phyloP scores from a whole-genome alignment of 352 stramenopile genomes.

The Pythium vanterpoolii region DNA sequence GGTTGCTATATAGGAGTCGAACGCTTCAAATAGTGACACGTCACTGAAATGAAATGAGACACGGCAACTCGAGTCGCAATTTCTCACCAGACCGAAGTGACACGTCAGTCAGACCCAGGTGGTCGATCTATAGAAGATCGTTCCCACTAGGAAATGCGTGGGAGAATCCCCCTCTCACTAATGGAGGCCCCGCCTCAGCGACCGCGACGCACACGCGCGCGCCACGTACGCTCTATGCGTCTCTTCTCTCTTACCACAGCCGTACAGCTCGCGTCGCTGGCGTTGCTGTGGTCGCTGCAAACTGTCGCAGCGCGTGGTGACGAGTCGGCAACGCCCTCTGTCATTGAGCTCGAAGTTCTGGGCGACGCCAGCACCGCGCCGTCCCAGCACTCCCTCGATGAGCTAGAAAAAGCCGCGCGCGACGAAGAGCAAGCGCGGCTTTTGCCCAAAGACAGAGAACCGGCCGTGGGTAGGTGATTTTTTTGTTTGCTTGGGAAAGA shows the following conservation, averaged over 20 bases:
- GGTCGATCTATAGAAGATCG: background rate
- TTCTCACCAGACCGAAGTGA: background rate
- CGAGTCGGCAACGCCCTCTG: background rate
- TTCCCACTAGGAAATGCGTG: background rate
- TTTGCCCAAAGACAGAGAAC: background rate
- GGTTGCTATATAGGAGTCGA: background rate
- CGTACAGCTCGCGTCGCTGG: slow-evolving; percentile 10
- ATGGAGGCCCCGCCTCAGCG: background rate
- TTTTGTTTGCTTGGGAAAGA: too few species aligned
- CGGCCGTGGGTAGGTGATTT: slow-evolving; percentile 10
- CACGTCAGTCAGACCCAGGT: slow-evolving; percentile 4
- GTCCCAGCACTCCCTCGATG: slow-evolving; percentile 16
- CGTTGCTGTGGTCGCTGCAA: slow-evolving; percentile 11
- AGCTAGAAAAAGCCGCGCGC: slow-evolving; percentile 15
- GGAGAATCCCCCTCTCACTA: background rate
- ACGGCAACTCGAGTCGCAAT: background rate
- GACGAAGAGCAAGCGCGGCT: slow-evolving; percentile 19
- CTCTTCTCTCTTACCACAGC: background rate
- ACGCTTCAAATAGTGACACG: slow-evolving; percentile 11
- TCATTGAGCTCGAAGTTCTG: slow-evolving; percentile 26
- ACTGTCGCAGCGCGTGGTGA: background rate
- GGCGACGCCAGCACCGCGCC: slow-evolving; percentile 13
- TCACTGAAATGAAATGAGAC: slow-evolving; percentile 3
- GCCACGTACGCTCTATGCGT: too few species aligned
- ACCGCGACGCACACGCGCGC: background rate